These are phyloP conservation scores for Aureobasidium musti DNA, from an alignment of 2,329 filamentous ascomycete genomes.

Conservation along the genomic window DNA sequence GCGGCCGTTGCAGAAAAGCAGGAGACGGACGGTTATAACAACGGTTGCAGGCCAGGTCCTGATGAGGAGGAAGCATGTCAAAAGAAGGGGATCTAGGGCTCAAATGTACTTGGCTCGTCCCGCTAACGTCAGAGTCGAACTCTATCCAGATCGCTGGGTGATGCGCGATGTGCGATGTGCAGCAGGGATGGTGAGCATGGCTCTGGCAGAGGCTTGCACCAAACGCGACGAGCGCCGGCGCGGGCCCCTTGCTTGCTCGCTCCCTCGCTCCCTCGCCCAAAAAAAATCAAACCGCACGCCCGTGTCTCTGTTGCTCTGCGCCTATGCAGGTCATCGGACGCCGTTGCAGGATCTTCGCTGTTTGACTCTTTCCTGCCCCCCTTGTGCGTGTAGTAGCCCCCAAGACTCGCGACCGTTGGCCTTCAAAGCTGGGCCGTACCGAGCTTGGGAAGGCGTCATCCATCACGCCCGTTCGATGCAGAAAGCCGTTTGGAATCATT, in stretches of 20 bases:
- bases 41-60: slow-evolving; percentile 28
- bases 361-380: slow-evolving; percentile 11
- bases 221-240: slow-evolving; percentile 28
- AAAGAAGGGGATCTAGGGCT: slow-evolving; percentile 24
- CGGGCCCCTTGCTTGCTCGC: slow-evolving; percentile 13
- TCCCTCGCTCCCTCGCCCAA: slow-evolving; percentile 6
- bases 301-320: slow-evolving; percentile 17
- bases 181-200: slow-evolving; percentile 28
- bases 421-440: slow-evolving; percentile 3
- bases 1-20: slow-evolving; percentile 29
- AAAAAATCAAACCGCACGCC: not conserved
- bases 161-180: slow-evolving; percentile 35
- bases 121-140: slow-evolving; percentile 32
- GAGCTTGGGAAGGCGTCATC: slow-evolving; percentile 27
- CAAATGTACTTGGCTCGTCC: slow-evolving; percentile 26
- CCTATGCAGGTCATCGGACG: slow-evolving; percentile 29
- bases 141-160: slow-evolving; percentile 45
- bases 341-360: slow-evolving; percentile 22
- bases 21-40: slow-evolving; percentile 28
- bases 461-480: slow-evolving; percentile 11
- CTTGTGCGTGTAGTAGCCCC: slow-evolving; percentile 10
- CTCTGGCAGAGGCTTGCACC: slow-evolving; percentile 22
- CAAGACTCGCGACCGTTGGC: not conserved
- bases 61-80: slow-evolving; percentile 21
- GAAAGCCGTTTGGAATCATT: slow-evolving; percentile 24